Evolutionary conservation across 2,329 filamentous ascomycete genomes (phyloP).

Genomic region (Pseudogymnoascus sp.): DNA sequence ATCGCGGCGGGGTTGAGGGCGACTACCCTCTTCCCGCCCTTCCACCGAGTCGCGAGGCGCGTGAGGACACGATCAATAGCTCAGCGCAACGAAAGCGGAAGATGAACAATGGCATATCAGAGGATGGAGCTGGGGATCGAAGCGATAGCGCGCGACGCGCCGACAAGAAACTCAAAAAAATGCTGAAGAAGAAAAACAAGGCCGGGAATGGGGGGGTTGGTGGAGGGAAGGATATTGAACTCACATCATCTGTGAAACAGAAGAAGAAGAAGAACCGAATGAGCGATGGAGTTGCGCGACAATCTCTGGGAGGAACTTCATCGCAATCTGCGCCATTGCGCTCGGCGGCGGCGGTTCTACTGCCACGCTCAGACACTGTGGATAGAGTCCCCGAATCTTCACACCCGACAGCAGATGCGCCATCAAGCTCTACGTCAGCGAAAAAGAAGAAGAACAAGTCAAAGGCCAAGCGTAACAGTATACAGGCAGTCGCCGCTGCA

Average conservation of each 20-base stretch:
- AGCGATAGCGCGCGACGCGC: background rate
- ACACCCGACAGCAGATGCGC: background rate
- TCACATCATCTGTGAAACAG: background rate
- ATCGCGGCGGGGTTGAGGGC: background rate
- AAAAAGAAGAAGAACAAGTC: conserved; percentile 8
- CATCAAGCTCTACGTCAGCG: background rate
- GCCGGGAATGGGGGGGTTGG: background rate
- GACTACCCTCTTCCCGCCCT: background rate
- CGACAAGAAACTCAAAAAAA: background rate
- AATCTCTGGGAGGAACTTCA: background rate
- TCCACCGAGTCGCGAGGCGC: background rate
- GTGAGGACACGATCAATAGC: background rate
- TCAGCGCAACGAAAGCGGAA: background rate
- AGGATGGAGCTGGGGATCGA: background rate
- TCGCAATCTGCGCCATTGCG: background rate
- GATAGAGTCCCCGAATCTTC: background rate
- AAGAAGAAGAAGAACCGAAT: background rate
- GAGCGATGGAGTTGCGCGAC: background rate
- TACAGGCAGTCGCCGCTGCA: conserved; percentile 11
- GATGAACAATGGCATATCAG: background rate
- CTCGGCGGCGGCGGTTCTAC: background rate
- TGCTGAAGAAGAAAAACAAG: background rate
- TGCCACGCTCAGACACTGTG: background rate
- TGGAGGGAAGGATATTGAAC: background rate
- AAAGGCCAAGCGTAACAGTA: background rate